These are phyloP conservation scores for Ophiostoma piceae DNA, from an alignment of 2,329 filamentous ascomycete genomes.

Conservation along the genomic window DNA sequence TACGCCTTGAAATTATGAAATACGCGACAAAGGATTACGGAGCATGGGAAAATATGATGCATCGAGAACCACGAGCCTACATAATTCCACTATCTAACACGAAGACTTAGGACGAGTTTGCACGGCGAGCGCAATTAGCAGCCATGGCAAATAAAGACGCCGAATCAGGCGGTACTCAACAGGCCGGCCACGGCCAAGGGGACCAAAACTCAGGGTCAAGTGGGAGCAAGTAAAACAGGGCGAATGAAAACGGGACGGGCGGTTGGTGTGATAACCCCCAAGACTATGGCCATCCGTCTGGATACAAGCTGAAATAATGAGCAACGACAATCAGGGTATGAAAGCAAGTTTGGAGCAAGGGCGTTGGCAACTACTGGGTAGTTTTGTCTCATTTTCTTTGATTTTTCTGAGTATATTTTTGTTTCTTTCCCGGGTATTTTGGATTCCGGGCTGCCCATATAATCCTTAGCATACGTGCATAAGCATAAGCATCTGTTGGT, in stretches of 20 bases:
- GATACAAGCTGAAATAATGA: background rate
- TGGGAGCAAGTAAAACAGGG: background rate
- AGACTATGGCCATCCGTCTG: background rate
- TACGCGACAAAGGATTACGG: background rate
- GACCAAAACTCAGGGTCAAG: background rate
- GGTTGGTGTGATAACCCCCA: background rate
- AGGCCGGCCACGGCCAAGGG: background rate
- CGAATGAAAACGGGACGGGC: background rate
- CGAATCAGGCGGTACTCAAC: conserved; percentile 25
- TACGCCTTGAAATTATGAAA: background rate
- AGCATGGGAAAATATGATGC: background rate
- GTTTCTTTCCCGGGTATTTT: background rate
- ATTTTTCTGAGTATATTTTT: background rate
- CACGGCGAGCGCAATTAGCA: conserved; percentile 35
- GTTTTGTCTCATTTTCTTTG: background rate
- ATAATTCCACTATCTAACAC: background rate
- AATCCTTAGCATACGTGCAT: background rate
- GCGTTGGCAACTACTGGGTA: conserved; percentile 1
- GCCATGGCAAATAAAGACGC: conserved; percentile 35
- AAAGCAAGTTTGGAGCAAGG: background rate
- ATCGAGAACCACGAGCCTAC: background rate
- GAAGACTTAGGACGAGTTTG: conserved; percentile 35
- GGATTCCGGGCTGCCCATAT: background rate
- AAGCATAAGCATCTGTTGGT: background rate
- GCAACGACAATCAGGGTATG: conserved; percentile 10